Conservation (phyloP, 345 rosid genomes). For the Syzygium oleosum region DNA sequence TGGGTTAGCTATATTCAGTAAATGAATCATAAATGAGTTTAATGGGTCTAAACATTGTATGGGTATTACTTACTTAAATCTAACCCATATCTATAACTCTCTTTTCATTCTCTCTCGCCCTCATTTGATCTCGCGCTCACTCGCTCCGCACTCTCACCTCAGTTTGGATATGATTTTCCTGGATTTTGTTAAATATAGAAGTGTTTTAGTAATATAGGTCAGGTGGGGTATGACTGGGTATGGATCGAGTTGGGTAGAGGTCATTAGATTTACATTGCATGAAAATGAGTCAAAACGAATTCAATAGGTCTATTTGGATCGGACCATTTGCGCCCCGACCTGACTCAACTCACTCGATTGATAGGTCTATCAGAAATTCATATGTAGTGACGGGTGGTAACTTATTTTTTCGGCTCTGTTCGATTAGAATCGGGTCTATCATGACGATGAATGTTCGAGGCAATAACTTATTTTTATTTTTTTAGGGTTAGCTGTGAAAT, state of each 20-base stretch:
- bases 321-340: fast-evolving
- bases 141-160: fast-evolving
- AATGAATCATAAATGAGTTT: fast-evolving
- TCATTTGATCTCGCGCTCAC: fast-evolving
- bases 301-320: fast-evolving
- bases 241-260: fast-evolving
- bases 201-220: not conserved
- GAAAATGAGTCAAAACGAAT: fast-evolving
- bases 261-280: too few relatives aligned
- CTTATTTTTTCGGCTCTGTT: not conserved
- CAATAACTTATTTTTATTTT: not conserved
- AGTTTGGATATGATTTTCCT: fast-evolving
- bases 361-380: not conserved
- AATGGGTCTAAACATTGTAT: fast-evolving
- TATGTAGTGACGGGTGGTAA: not conserved
- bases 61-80: not conserved
- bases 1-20: too few relatives aligned
- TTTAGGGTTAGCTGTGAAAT: not conserved
- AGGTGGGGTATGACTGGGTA: too few relatives aligned
- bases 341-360: too few relatives aligned
- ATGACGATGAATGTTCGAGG: not conserved
- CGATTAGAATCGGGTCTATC: not conserved
- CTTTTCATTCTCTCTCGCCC: fast-evolving
- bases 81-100: fast-evolving
- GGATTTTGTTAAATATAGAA: too few relatives aligned